Percentiles rank a stretch among this genome's conserved stretches.
phyloP scores from a whole-genome alignment of 371 early-diverging fungal species.

The Choanephora cucurbitarum region DNA sequence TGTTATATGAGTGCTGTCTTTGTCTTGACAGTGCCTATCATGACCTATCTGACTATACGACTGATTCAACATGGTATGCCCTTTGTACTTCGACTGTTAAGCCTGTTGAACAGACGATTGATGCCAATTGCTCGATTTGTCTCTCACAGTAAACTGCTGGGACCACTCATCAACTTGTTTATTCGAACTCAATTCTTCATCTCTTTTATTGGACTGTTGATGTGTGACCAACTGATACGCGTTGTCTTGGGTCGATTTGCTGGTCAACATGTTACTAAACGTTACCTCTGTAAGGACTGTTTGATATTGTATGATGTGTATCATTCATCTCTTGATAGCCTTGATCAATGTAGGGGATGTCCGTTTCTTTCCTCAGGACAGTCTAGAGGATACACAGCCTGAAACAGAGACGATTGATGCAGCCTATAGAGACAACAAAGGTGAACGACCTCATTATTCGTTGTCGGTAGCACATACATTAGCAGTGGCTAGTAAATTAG shows the following conservation, averaged over 20 bases:
- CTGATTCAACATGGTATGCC: slow-evolving; percentile 36
- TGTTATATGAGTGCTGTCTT: slow-evolving; percentile 23
- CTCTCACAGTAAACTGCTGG: slow-evolving; percentile 29
- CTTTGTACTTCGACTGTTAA: slow-evolving; percentile 21
- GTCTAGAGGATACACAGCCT: not conserved
- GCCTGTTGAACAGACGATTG: slow-evolving; percentile 17
- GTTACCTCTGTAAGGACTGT: slow-evolving; percentile 30
- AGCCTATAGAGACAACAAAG: slow-evolving; percentile 1
- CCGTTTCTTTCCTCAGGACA: slow-evolving; percentile 21
- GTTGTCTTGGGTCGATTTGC: slow-evolving; percentile 30
- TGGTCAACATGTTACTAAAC: slow-evolving; percentile 33
- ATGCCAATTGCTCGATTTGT: slow-evolving; percentile 31
- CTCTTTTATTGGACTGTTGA: slow-evolving; percentile 35
- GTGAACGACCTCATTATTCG: slow-evolving; percentile 41
- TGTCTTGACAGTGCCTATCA: slow-evolving; percentile 26
- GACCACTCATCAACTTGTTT: slow-evolving; percentile 30
- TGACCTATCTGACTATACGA: slow-evolving; percentile 30
- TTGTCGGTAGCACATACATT: slow-evolving; percentile 53
- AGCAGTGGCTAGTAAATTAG: slow-evolving; percentile 55
- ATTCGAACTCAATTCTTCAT: slow-evolving; percentile 42
- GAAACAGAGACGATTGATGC: not conserved
- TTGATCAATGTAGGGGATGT: slow-evolving; percentile 42
- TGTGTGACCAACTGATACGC: slow-evolving; percentile 43
- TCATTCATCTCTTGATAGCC: slow-evolving; percentile 20
- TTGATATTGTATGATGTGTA: not conserved